Conservation (phyloP, 2,329 filamentous ascomycete genomes). For the Phyllosticta citrichinensis region DNA sequence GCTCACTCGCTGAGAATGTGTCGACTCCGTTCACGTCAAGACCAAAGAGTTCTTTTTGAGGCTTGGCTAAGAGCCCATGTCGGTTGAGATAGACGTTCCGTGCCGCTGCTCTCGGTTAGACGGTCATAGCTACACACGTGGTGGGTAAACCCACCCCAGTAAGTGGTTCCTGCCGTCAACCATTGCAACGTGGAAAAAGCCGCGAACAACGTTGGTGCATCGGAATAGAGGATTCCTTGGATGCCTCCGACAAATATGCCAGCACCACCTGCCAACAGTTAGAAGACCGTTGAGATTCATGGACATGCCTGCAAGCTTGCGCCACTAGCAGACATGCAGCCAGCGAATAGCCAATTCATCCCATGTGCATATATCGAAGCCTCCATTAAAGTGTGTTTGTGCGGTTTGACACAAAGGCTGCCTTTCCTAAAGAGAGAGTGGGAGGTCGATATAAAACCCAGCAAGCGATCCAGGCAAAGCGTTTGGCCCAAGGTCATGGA, state of each 20-base stretch:
- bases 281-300: not conserved
- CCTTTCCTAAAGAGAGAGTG: not conserved
- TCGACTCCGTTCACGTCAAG: not conserved
- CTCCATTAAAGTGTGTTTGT: not conserved
- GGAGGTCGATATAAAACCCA: not conserved
- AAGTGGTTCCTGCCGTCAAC: constrained; percentile 67
- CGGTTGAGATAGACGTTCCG: constrained; percentile 30
- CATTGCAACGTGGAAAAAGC: constrained; percentile 67
- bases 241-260: constrained; percentile 50
- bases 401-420: not conserved
- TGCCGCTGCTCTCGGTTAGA: constrained; percentile 12
- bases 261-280: not conserved
- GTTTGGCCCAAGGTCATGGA: not conserved
- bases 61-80: constrained; percentile 22
- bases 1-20: constrained; percentile 40
- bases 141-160: constrained; percentile 42
- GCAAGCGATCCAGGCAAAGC: not conserved
- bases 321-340: not conserved
- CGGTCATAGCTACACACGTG: not conserved
- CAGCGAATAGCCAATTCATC: not conserved
- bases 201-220: constrained; percentile 59
- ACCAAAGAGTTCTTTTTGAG: constrained; percentile 4
- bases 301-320: not conserved
- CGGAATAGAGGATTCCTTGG: constrained; percentile 48
- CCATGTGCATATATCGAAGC: not conserved